Evolutionary conservation across 2,329 filamentous ascomycete species (phyloP).

Genomic region (Aspergillus ustus): DNA sequence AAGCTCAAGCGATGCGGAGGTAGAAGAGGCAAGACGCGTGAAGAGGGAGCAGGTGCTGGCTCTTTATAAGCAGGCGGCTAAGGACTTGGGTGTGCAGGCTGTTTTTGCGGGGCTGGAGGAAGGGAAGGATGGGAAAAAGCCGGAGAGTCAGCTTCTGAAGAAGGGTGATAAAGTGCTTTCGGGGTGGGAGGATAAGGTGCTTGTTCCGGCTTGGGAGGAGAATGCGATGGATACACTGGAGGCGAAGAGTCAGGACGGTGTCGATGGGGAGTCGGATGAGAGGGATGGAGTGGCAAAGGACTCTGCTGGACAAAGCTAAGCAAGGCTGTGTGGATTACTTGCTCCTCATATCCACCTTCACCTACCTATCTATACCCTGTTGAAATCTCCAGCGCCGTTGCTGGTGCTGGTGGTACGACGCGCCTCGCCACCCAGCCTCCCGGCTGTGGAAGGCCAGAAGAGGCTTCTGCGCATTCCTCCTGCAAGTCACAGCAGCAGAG

Average conservation of each 20-base stretch:
- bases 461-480: slow-evolving; percentile 12
- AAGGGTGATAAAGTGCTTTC: slow-evolving; percentile 37
- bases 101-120: slow-evolving; percentile 59
- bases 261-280: background rate
- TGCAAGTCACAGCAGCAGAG: background rate
- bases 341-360: background rate
- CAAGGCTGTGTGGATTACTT: background rate
- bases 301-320: background rate
- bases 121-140: slow-evolving; percentile 27
- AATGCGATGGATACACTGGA: slow-evolving; percentile 42
- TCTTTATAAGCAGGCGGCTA: slow-evolving; percentile 52
- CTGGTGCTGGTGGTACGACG: background rate
- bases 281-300: background rate
- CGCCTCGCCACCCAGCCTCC: background rate
- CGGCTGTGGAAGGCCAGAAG: background rate
- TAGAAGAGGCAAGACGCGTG: slow-evolving; percentile 30
- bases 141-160: slow-evolving; percentile 33
- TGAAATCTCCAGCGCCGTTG: too few species aligned
- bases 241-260: slow-evolving; percentile 30
- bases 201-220: slow-evolving; percentile 44
- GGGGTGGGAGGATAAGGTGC: slow-evolving; percentile 37
- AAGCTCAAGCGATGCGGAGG: background rate
- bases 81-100: slow-evolving; percentile 63
- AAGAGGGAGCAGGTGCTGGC: slow-evolving; percentile 39
- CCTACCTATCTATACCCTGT: background rate